These are phyloP conservation scores for Microbotryum saponariae DNA, from an alignment of 1,284 basidiomycete species.

Conservation along the genomic window DNA sequence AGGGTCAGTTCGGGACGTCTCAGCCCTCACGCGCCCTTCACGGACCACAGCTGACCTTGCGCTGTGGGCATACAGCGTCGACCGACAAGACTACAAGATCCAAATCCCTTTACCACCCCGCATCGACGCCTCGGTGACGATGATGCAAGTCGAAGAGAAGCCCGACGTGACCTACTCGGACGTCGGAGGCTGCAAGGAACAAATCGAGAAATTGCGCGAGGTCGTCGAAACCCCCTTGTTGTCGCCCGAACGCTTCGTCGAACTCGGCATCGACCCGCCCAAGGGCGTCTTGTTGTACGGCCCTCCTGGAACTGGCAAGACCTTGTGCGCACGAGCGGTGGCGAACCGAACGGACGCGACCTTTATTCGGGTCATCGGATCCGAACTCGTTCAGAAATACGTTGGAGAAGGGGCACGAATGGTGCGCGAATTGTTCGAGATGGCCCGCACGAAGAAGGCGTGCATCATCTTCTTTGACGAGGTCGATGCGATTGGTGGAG, in stretches of 20 bases:
- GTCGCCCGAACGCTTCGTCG: conserved; percentile 92
- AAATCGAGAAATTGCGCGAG: conserved; percentile 97
- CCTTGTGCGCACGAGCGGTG: conserved; percentile 93
- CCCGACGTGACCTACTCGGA: conserved; percentile 98
- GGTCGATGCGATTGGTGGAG: conserved; percentile 94
- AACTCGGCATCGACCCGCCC: conserved; percentile 96
- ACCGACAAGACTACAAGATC: conserved; percentile 87
- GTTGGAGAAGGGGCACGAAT: conserved; percentile 98
- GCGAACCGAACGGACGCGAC: conserved; percentile 98
- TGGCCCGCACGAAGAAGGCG: conserved; percentile 97
- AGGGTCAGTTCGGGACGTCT: conserved; percentile 54
- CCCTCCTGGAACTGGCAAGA: conserved; percentile 97
- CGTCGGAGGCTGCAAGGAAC: conserved; percentile 97
- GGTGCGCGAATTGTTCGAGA: conserved; percentile 98
- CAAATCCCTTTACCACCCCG: conserved; percentile 99
- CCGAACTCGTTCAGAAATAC: conserved; percentile 98
- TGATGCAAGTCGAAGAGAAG: conserved; percentile 99
- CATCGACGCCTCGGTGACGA: conserved; percentile 98
- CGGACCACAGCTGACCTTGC: neutral
- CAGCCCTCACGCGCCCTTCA: neutral
- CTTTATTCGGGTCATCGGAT: conserved; percentile 98
- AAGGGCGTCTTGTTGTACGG: conserved; percentile 94
- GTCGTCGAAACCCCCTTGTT: conserved; percentile 97
- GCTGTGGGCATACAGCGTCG: conserved; percentile 36
- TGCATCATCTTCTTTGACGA: conserved; percentile 99